Evolutionary conservation across 495 filamentous ascomycete species (phyloP).

Genomic region (Aspergillus avenaceus): DNA sequence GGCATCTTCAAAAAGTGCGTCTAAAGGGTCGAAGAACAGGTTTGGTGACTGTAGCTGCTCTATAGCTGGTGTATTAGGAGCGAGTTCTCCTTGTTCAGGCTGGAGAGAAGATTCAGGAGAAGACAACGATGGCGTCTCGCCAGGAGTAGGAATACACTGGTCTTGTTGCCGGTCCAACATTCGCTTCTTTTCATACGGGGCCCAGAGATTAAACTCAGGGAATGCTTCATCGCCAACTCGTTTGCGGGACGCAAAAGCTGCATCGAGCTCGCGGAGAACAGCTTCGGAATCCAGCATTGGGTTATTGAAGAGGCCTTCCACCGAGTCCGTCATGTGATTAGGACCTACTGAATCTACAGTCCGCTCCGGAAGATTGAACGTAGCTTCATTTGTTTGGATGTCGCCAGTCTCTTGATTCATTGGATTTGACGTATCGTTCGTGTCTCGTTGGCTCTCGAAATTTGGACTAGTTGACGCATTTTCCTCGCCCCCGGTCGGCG

Average conservation of each 20-base stretch:
- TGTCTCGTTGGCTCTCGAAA: background rate
- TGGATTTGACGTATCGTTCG: background rate
- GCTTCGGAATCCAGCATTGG: constrained; percentile 19
- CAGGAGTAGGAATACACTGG: constrained; percentile 5
- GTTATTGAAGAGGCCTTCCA: constrained; percentile 11
- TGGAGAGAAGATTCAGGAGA: constrained; percentile 17
- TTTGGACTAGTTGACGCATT: background rate
- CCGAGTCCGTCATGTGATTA: background rate
- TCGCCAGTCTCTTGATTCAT: background rate
- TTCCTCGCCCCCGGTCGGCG: constrained; percentile 1
- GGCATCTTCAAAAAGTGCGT: constrained; percentile 17
- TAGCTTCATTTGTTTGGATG: background rate
- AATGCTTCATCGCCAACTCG: constrained; percentile 20
- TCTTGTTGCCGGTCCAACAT: constrained; percentile 6
- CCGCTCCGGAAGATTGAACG: background rate
- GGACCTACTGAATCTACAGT: background rate
- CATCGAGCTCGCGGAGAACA: constrained; percentile 17
- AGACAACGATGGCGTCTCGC: constrained; percentile 19
- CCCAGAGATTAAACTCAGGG: constrained; percentile 7
- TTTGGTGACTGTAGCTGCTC: constrained; percentile 14
- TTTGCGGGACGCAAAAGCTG: constrained; percentile 17
- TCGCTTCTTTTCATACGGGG: constrained; percentile 15
- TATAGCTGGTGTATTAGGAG: constrained; percentile 14
- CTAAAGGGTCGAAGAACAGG: constrained; percentile 19
- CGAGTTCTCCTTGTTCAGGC: constrained; percentile 8